A percentile compares a stretch with the other conserved stretches of the same genome.
These are phyloP conservation scores for Chaetomium tenue DNA, from an alignment of 495 filamentous ascomycete species.

Conservation along the genomic window DNA sequence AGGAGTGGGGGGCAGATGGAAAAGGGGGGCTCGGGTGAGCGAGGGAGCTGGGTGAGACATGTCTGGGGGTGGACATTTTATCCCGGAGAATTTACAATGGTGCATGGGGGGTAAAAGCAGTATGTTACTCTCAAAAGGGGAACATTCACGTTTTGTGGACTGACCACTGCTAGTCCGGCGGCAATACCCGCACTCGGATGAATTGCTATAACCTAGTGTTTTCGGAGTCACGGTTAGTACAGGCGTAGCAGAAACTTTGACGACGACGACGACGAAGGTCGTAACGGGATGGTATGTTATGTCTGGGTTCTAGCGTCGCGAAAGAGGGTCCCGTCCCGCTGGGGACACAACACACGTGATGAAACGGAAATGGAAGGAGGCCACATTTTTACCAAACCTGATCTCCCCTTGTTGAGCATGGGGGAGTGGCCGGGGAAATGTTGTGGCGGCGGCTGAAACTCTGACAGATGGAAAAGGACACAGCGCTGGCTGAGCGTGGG, in stretches of 20 bases:
- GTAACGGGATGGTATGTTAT: not conserved
- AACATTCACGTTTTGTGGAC: conserved; percentile 43
- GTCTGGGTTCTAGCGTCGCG: not conserved
- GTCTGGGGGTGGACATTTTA: not conserved
- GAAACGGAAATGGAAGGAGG: not conserved
- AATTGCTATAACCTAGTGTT: conserved; percentile 46
- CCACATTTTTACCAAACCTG: conserved; percentile 14
- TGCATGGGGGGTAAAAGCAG: not conserved
- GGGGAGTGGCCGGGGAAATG: not conserved
- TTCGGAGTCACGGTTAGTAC: conserved; percentile 16
- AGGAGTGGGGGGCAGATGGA: conserved; percentile 2
- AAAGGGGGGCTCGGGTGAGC: not conserved
- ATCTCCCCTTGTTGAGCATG: conserved; percentile 2
- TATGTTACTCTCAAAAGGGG: conserved; percentile 10
- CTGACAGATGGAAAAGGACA: conserved; percentile 26
- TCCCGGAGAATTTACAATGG: not conserved
- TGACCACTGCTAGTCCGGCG: conserved; percentile 43
- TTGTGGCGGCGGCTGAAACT: conserved; percentile 11
- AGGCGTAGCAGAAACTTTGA: not conserved
- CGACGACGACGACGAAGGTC: not conserved
- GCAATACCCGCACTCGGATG: conserved; percentile 55
- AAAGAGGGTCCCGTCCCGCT: not conserved
- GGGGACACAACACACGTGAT: conserved; percentile 7
- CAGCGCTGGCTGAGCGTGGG: conserved; percentile 22
- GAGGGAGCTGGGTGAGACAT: not conserved